Evolutionary conservation across 2,329 filamentous ascomycete genomes (phyloP), one percentile per base, ranked within the genome.

Genomic region (Colletotrichum camelliae): DNA sequence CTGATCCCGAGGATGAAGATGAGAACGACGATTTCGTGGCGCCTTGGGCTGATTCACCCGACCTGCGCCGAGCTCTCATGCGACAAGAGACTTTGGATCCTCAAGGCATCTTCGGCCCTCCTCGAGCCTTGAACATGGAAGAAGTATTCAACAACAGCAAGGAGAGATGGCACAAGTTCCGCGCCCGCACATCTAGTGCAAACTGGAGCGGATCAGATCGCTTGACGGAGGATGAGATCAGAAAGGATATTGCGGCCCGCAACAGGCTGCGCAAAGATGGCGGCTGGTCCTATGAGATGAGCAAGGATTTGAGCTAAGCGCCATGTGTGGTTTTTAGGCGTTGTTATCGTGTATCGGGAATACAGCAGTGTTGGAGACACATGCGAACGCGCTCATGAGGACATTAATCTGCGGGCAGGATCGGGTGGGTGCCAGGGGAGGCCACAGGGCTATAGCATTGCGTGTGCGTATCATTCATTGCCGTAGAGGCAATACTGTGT

Each of bases 121-220:
- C 98, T 29, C 93, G 91, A 13, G 95, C 96, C 15, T 89, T 99
- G 78, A 95, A 95, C 81, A 97, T 99, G 93, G 97, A 99, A 81
- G 96, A 98, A 82, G 96, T 98, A 37, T 99, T 99, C 86, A 94
- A 91, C 85, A 95, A 96, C 84, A 96, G 94, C 84, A 96, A 96
- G 84, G 95, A 96, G 72, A 89, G 94, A 78, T 92, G 94, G 84
- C 94, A 95, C 87, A 95, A 95, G 82, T 98, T 98, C 89, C 92
- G 97, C 21, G 93, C 95, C 67, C 91, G 97, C 72, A 98, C 96
- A 7, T 98, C 95, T 80, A 98, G 95, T 85, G 97, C 97, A 43
- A 97, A 98, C 86, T 99, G 97, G 97, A 93, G 91, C 81, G 91
- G 95, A 70, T 89, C 93, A 4, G 97, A 99, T 80, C 86, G 89